Percentiles rank a stretch among this genome's conserved stretches.
Evolutionary conservation across 1,284 basidiomycete species (phyloP).

Genomic region (Boletellus dicymbophilus): DNA sequence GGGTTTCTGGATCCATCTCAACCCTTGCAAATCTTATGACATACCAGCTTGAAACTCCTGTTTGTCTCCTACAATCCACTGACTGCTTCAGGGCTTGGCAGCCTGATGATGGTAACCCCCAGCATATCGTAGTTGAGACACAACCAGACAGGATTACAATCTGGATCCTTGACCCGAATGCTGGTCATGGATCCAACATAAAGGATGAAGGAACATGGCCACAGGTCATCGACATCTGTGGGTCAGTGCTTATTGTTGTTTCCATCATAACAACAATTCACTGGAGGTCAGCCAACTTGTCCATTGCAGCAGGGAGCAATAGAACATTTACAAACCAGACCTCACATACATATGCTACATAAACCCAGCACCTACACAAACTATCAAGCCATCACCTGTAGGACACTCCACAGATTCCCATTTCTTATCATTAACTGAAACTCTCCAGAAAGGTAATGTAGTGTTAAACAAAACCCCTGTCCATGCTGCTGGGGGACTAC

Average conservation of each 20-base stretch:
- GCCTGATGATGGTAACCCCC: background rate
- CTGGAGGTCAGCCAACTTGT: background rate
- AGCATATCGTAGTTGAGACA: background rate
- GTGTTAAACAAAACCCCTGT: background rate
- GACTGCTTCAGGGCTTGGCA: background rate
- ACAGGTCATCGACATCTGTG: background rate
- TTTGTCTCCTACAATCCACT: background rate
- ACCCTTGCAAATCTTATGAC: too few species aligned
- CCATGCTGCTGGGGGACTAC: background rate
- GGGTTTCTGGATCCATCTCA: too few species aligned
- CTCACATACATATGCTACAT: slow-evolving; percentile 1
- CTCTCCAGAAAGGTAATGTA: background rate
- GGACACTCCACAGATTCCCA: background rate
- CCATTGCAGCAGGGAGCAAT: slow-evolving; percentile 3
- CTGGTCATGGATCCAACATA: background rate
- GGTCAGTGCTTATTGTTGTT: background rate
- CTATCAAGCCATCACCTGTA: background rate
- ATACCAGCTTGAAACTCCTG: background rate
- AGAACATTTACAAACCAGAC: slow-evolving; percentile 7
- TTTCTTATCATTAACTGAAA: background rate
- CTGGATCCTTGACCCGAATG: background rate
- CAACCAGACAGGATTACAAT: background rate
- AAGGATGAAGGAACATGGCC: background rate
- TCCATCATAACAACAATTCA: background rate
- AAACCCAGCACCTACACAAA: background rate